These are phyloP conservation scores for Eutypa lata DNA, from an alignment of 2,329 filamentous ascomycete species.

Conservation along the genomic window DNA sequence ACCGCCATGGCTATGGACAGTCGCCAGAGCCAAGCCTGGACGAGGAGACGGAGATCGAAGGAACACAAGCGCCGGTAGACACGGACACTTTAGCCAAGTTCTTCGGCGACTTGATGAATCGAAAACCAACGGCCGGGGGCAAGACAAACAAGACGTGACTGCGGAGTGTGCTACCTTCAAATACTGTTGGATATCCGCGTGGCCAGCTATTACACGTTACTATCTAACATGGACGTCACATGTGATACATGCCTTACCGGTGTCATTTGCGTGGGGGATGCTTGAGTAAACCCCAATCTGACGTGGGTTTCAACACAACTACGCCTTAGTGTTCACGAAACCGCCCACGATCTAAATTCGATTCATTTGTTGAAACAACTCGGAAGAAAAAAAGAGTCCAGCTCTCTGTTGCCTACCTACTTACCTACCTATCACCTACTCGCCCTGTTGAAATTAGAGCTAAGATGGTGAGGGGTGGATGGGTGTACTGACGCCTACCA, in stretches of 20 bases:
- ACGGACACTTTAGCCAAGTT: constrained; percentile 58
- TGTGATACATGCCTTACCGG: neutral
- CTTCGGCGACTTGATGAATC: constrained; percentile 59
- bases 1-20: constrained; percentile 53
- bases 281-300: too few relatives aligned
- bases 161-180: neutral
- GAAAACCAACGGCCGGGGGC: constrained; percentile 34
- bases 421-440: too few relatives aligned
- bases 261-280: neutral
- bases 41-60: constrained; percentile 32
- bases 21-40: constrained; percentile 41
- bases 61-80: constrained; percentile 41
- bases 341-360: neutral
- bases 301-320: too few relatives aligned
- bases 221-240: neutral
- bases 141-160: constrained; percentile 17
- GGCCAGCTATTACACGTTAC: neutral
- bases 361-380: neutral
- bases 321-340: too few relatives aligned
- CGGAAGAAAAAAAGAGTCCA: neutral
- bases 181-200: neutral
- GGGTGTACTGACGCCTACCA: too few relatives aligned
- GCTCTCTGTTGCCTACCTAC: neutral
- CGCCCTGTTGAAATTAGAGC: too few relatives aligned
- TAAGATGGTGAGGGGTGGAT: too few relatives aligned